Evolutionary conservation across 768 basidiomycete species (phyloP).

Genomic region (Russula sp.): DNA sequence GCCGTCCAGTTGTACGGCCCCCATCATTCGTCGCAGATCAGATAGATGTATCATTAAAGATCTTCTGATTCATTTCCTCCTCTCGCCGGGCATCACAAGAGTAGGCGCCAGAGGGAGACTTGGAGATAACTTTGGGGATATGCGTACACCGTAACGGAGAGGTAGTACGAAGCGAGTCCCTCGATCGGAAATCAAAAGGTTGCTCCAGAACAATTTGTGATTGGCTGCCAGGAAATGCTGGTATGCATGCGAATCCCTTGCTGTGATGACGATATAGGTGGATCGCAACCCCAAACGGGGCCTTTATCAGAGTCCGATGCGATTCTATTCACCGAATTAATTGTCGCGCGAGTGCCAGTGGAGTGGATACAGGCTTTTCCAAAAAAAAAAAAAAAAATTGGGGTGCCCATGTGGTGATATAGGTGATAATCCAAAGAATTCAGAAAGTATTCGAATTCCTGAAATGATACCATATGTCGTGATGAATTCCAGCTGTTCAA

Average conservation of each 20-base stretch:
- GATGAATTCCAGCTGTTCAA: neutral
- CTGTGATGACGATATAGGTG: constrained; percentile 41
- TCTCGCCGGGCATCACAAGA: neutral
- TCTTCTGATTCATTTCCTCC: constrained; percentile 31
- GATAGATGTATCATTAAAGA: constrained; percentile 34
- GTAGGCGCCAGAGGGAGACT: neutral
- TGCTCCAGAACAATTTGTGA: too few species aligned
- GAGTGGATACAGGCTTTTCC: neutral
- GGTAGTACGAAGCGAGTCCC: too few species aligned
- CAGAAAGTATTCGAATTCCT: constrained; percentile 9
- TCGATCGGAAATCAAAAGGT: too few species aligned
- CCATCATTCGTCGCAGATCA: constrained; percentile 37
- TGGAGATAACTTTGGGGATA: neutral
- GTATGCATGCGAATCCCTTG: constrained; percentile 15
- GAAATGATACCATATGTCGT: neutral
- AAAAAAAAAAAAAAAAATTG: neutral
- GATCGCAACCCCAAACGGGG: constrained; percentile 36
- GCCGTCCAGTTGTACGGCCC: neutral
- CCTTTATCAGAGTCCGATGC: constrained; percentile 9
- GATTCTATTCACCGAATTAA: constrained; percentile 19
- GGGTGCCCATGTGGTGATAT: constrained; percentile 10
- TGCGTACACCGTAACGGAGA: neutral
- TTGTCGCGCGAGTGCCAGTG: neutral
- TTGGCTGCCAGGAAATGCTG: too few species aligned
- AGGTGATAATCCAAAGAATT: constrained; percentile 12